A percentile compares a stretch with the other conserved stretches of the same genome.
Conservation (phyloP, 306 rosid species). For the Clitoria ternatea region DNA sequence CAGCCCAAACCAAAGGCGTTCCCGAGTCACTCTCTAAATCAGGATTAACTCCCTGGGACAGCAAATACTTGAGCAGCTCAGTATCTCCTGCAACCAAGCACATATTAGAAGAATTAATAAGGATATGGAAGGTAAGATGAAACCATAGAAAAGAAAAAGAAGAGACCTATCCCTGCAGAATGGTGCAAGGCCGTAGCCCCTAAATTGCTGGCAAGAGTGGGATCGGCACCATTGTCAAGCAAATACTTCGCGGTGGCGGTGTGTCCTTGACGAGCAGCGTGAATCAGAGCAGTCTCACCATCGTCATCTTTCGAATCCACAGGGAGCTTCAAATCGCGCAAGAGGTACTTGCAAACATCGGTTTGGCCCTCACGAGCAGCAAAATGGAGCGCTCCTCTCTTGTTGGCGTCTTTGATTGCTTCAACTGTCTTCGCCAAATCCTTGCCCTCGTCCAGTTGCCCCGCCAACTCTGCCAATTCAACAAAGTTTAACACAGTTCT, state of each 20-base stretch:
- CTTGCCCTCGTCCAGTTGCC: constrained; percentile 68
- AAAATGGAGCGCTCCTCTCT: constrained; percentile 90
- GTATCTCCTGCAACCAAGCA: constrained; percentile 57
- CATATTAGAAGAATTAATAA: constrained; percentile 3
- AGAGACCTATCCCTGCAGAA: constrained; percentile 75
- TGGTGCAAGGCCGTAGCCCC: constrained; percentile 92
- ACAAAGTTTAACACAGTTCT: too few species aligned
- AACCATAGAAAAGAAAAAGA: background rate
- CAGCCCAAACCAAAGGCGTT: constrained; percentile 93
- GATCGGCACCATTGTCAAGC: constrained; percentile 66
- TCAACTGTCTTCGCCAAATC: constrained; percentile 64
- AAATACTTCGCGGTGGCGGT: constrained; percentile 71
- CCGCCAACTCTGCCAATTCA: constrained; percentile 58
- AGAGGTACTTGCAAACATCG: constrained; percentile 66
- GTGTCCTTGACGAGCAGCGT: constrained; percentile 86
- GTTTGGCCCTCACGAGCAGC: constrained; percentile 87
- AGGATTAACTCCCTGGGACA: constrained; percentile 65
- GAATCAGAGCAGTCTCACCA: constrained; percentile 92
- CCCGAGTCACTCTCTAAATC: constrained; percentile 87
- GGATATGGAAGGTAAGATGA: background rate
- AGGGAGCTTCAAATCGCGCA: constrained; percentile 70
- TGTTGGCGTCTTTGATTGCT: constrained; percentile 83
- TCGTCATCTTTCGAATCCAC: constrained; percentile 87
- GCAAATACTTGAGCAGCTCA: constrained; percentile 64
- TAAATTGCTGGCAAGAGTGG: constrained; percentile 57